Evolutionary conservation across 148 eudicot genomes (phyloP).

Genomic region (Tetragonia tetragonoides): DNA sequence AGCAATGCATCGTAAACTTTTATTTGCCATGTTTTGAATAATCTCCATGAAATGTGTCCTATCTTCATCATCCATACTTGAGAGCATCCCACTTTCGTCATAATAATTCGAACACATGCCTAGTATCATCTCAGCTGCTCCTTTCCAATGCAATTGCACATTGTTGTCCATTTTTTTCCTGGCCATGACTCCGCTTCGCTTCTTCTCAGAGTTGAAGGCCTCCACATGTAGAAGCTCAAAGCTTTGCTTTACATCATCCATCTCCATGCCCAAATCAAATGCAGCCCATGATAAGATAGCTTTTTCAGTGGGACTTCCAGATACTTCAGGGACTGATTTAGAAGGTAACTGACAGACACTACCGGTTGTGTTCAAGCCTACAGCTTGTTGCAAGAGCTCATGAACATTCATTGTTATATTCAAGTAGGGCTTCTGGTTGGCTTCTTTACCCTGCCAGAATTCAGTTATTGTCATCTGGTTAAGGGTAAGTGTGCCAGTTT

Average conservation of each 20-base stretch:
- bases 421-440: neutral
- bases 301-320: slow-evolving; percentile 48
- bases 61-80: slow-evolving; percentile 21
- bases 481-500: slow-evolving; percentile 48
- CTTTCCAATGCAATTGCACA: slow-evolving; percentile 42
- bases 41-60: slow-evolving; percentile 18
- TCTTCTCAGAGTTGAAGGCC: slow-evolving; percentile 43
- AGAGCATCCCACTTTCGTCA: slow-evolving; percentile 14
- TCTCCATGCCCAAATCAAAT: slow-evolving; percentile 30
- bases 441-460: slow-evolving; percentile 26
- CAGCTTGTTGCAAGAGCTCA: slow-evolving; percentile 20
- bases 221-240: slow-evolving; percentile 34
- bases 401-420: neutral
- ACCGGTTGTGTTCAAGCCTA: slow-evolving; percentile 31
- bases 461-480: slow-evolving; percentile 35
- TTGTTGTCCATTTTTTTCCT: slow-evolving; percentile 1
- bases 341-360: slow-evolving; percentile 18
- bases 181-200: slow-evolving; percentile 33
- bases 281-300: slow-evolving; percentile 44
- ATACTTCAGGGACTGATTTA: slow-evolving; percentile 23
- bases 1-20: slow-evolving; percentile 43
- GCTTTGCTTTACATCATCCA: slow-evolving; percentile 19
- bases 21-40: slow-evolving; percentile 37
- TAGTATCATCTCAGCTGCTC: slow-evolving; percentile 50
- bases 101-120: slow-evolving; percentile 38